A percentile compares a stretch with the other conserved stretches of the same genome.
These are phyloP conservation scores for Blastocystis sp. DNA, from an alignment of 352 stramenopile species.

Conservation along the genomic window DNA sequence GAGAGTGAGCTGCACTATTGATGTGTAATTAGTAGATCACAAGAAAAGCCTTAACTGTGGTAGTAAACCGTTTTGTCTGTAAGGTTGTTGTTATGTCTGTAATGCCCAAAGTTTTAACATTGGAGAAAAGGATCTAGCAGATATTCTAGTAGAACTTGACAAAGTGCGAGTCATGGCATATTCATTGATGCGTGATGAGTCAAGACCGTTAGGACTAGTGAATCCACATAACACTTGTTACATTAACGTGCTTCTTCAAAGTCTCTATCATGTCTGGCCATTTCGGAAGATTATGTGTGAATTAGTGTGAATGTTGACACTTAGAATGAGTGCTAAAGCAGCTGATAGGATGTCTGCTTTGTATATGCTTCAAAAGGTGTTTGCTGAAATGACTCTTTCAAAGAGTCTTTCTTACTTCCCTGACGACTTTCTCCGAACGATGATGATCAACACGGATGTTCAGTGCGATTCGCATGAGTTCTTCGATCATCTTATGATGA, in stretches of 20 bases:
- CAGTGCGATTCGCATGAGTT: constrained; percentile 57
- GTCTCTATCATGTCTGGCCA: neutral
- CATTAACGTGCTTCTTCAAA: constrained; percentile 36
- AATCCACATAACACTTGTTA: constrained; percentile 54
- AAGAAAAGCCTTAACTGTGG: neutral
- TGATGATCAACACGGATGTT: constrained; percentile 21
- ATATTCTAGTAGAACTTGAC: constrained; percentile 3
- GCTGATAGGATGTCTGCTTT: neutral
- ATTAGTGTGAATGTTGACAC: neutral
- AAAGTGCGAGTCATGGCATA: neutral
- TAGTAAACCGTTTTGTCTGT: constrained; percentile 33
- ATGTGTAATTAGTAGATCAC: neutral
- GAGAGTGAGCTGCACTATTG: neutral
- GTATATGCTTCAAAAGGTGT: constrained; percentile 33
- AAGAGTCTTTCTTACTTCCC: constrained; percentile 39
- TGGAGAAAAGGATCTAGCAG: neutral
- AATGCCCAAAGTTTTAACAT: neutral
- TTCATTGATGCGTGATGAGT: neutral
- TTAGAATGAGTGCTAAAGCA: neutral
- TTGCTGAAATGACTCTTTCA: constrained; percentile 21
- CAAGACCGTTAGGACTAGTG: neutral
- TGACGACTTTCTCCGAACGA: neutral
- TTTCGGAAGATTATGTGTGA: constrained; percentile 9
- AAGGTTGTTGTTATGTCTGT: neutral
- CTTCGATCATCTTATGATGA: constrained; percentile 6